Base-by-base conservation (phyloP, 169 alveolate genomes). In the Plasmodium inui region DNA sequence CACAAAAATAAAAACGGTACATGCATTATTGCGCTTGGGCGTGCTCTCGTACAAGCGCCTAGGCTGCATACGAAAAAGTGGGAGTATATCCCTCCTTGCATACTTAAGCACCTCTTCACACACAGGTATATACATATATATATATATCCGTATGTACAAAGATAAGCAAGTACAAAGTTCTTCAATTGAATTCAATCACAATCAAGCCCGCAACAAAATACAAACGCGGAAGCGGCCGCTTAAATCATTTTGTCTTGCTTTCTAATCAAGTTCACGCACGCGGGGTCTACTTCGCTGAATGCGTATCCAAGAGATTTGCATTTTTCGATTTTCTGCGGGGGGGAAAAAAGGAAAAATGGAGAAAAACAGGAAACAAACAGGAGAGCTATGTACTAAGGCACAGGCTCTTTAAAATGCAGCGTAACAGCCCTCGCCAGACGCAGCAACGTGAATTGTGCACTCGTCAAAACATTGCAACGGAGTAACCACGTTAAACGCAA, bases 281-380 rank as follows among this genome's bases (percentile, higher is more conserved):
- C 91, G 22, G 94, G 94, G 83, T 89, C 94, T n/a, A 86, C 94
- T 89, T 89, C 94, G 72, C 94, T 89, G 34, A 89, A 89, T 73
- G 94, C 94, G 30, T 89, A 89, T 80, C 94, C 94, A 8, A 89
- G 39, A 6, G 90, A 80, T 70, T 81, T 81, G 73, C 78, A 89
- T 22, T 79, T 89, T 61, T 57, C 82, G 44, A 26, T 37, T 79
- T 30, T 80, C 94, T 89, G 32, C 4, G 76, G 6, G 44, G 26
- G 32, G 71, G 53, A 89, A 78, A 67, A 57, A 34, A 34, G 22
- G 8, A 0, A 86, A 84, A 70, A 84, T 46, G 70, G 46, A 3
- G 37, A 50, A 28, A 61, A 79, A 78, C 3, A 2, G 32, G 44
- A 17, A 72, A 84, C 3, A 39, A 17, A 28, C 1, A 0, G 26